Conservation (phyloP, 345 rosid species). For the Pistacia atlantica region DNA sequence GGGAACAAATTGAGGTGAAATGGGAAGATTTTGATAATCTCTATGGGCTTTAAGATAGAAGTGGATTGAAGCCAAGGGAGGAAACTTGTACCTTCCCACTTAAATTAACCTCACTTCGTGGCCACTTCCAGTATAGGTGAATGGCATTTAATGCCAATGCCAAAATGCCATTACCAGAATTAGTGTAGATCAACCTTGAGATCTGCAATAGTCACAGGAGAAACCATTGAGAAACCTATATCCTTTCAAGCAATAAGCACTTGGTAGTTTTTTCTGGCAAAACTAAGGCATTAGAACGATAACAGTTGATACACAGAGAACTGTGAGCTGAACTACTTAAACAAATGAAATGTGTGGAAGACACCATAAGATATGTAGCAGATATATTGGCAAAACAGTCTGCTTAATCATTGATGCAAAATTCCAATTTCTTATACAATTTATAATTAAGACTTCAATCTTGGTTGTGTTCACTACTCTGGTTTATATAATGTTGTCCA, state of each 20-base stretch:
- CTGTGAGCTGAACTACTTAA: background rate
- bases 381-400: too few species aligned
- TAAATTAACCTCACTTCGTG: slow-evolving; percentile 23
- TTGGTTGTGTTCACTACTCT: too few species aligned
- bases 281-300: background rate
- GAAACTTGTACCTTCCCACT: slow-evolving; percentile 35
- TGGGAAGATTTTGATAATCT: background rate
- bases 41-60: background rate
- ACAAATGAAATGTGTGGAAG: too few species aligned
- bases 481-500: too few species aligned
- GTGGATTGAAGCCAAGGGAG: background rate
- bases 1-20: background rate
- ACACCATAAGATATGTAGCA: too few species aligned
- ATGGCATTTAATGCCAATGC: slow-evolving; percentile 40
- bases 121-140: slow-evolving; percentile 49
- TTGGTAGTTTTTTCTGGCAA: background rate
- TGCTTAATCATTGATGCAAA: background rate
- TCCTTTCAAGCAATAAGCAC: background rate
- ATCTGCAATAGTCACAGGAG: slow-evolving; percentile 29
- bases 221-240: slow-evolving; percentile 1
- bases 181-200: slow-evolving; percentile 39
- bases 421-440: background rate
- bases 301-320: background rate
- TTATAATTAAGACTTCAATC: too few species aligned
- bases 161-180: slow-evolving; percentile 42